Conservation (phyloP, 1,284 basidiomycete species). For the Sanguinoderma infundibulare region DNA sequence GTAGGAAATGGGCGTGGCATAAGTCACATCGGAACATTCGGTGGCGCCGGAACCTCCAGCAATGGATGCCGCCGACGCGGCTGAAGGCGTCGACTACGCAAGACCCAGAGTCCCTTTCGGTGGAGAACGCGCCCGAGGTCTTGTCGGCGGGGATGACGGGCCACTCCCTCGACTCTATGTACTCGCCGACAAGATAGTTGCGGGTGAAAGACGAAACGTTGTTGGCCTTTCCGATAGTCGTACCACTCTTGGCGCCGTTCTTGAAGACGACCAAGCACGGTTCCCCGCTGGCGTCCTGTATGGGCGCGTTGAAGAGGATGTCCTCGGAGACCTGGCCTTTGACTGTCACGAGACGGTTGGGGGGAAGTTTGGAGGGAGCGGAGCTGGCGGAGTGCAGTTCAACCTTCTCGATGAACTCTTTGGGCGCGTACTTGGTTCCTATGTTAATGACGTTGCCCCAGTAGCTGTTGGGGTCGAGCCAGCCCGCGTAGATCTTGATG, state of each 20-base stretch:
- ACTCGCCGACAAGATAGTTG: not conserved
- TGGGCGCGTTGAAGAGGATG: conserved; percentile 2
- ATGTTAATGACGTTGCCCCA: conserved; percentile 37
- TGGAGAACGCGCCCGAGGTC: not conserved
- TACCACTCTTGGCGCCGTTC: not conserved
- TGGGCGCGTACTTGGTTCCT: conserved; percentile 14
- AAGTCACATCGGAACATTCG: not conserved
- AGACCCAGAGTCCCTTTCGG: not conserved
- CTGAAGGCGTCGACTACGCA: not conserved
- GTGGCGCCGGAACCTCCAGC: not conserved
- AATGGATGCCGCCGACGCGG: not conserved
- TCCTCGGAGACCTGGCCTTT: conserved; percentile 3
- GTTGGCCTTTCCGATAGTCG: not conserved
- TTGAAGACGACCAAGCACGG: not conserved
- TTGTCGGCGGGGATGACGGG: not conserved
- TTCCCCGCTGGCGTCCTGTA: not conserved
- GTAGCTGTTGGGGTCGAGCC: conserved; percentile 30
- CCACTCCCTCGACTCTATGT: not conserved
- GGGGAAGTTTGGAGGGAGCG: not conserved
- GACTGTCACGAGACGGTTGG: not conserved
- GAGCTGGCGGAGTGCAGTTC: not conserved
- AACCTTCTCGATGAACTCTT: conserved; percentile 14
- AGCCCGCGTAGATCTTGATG: conserved; percentile 33
- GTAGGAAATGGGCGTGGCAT: not conserved
- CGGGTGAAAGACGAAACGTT: not conserved